Evolutionary conservation across 83 land plant species (phyloP).

Genomic region (Thuja plicata): DNA sequence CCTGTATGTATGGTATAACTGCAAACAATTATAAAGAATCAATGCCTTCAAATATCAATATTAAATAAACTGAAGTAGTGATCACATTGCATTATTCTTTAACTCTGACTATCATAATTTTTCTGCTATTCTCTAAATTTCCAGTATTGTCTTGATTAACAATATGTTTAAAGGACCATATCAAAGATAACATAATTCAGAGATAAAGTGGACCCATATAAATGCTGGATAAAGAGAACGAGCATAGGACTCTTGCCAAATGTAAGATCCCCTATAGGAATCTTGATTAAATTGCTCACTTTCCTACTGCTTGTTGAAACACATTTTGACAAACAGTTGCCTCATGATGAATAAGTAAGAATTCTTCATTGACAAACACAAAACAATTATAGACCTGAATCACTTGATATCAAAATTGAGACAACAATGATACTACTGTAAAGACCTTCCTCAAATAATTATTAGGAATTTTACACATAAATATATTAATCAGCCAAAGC

Average conservation of each 20-base stretch:
- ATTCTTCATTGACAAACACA: no score
- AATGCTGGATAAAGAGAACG: background rate
- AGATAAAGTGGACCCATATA: background rate
- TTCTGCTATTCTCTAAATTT: background rate
- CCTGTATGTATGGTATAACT: constrained; percentile 93
- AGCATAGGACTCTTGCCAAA: background rate
- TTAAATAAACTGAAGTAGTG: background rate
- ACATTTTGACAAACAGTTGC: no score
- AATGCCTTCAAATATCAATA: background rate
- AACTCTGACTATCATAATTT: background rate
- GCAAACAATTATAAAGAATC: constrained; percentile 14
- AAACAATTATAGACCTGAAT: no score
- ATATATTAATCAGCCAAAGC: no score
- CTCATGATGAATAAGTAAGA: no score
- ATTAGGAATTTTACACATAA: no score
- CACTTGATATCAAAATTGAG: no score
- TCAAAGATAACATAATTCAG: background rate
- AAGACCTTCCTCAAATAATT: no score
- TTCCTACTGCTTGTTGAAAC: no score
- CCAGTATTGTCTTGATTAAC: background rate
- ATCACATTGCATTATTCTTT: background rate
- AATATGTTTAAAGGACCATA: background rate
- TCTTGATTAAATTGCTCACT: no score
- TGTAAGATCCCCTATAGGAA: no score
- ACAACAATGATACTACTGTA: no score